Base-by-base conservation (phyloP, 2,329 filamentous ascomycete genomes). In the Sarocladiaceae sp. region DNA sequence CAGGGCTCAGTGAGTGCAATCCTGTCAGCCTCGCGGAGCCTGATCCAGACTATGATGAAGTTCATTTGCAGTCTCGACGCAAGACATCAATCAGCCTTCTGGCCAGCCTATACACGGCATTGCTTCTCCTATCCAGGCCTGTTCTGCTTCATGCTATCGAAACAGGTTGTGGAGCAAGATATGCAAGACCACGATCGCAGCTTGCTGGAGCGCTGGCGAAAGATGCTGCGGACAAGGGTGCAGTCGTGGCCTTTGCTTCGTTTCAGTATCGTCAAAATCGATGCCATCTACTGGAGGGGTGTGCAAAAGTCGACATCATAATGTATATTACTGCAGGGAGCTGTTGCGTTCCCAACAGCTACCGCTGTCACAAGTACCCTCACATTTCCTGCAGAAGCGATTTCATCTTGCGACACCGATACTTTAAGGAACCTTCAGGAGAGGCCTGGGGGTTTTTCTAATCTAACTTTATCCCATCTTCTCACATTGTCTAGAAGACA, bases 281-380 rank as follows among this genome's bases (percentile, higher is more conserved):
- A 55, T 43, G 52, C 52, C 2, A 43, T 55, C 3, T 53, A 50
- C 33, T 55, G 52, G 52, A 55, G 53, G 27, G 21, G 43, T 18
- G 29, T 51, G 11, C 58, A 35, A 20, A 35, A 19, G 33, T 19
- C 33, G 11, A 35, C 33, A 19, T 18, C 11, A 67, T 71, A 41
- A 60, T n/a, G n/a, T n/a, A n/a, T n/a, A n/a, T n/a, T n/a, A n/a
- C n/a, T n/a, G 53, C 5, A 78, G 59, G 3, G 61, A 54, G 26
- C 49, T 53, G 43, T 51, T 49, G n/a, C 26, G 26, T 29, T 7
- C 26, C 26, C n/a, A n/a, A n/a, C n/a, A n/a, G n/a, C n/a, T n/a
- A n/a, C n/a, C n/a, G n/a, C n/a, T n/a, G n/a, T n/a, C n/a, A n/a
- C n/a, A n/a, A n/a, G n/a, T n/a, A n/a, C n/a, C n/a, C n/a, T n/a